A percentile compares a stretch with the other conserved stretches of the same genome.
phyloP scores from a whole-genome alignment of 2,329 filamentous ascomycete genomes.

The Tolypocladium endophyticum region DNA sequence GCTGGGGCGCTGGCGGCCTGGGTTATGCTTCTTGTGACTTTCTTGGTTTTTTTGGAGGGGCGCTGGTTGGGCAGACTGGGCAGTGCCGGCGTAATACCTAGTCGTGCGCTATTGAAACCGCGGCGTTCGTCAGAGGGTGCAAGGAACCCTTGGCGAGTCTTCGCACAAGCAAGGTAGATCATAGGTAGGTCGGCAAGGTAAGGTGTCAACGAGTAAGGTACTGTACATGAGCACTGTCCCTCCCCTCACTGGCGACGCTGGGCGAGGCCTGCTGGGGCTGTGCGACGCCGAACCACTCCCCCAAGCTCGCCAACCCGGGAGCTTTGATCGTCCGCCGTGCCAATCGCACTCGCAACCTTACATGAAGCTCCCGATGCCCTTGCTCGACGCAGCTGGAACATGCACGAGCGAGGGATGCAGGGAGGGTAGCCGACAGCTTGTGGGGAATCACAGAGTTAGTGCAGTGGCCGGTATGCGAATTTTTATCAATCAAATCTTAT shows the following conservation, averaged over 20 bases:
- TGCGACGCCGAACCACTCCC: neutral
- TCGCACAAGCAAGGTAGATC: too few relatives aligned
- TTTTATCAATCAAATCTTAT: slow-evolving; percentile 39
- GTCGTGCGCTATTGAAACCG: neutral
- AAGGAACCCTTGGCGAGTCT: neutral
- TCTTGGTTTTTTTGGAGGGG: neutral
- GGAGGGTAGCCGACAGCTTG: neutral
- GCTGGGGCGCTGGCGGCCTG: neutral
- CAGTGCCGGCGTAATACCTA: neutral
- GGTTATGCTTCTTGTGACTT: neutral
- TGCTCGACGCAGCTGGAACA: neutral
- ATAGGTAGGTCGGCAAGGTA: too few relatives aligned
- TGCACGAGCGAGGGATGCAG: neutral
- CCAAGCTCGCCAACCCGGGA: neutral
- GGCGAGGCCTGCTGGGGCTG: neutral
- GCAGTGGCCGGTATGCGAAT: slow-evolving; percentile 6
- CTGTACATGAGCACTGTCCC: neutral
- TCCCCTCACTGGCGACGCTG: neutral
- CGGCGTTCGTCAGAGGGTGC: neutral
- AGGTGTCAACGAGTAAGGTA: too few relatives aligned
- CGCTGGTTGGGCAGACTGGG: neutral
- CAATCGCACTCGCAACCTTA: neutral
- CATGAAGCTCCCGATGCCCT: neutral
- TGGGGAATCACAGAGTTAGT: neutral
- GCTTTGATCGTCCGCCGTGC: neutral